Conservation (phyloP, 2,329 filamentous ascomycete species). For the Aspergillus terreus region DNA sequence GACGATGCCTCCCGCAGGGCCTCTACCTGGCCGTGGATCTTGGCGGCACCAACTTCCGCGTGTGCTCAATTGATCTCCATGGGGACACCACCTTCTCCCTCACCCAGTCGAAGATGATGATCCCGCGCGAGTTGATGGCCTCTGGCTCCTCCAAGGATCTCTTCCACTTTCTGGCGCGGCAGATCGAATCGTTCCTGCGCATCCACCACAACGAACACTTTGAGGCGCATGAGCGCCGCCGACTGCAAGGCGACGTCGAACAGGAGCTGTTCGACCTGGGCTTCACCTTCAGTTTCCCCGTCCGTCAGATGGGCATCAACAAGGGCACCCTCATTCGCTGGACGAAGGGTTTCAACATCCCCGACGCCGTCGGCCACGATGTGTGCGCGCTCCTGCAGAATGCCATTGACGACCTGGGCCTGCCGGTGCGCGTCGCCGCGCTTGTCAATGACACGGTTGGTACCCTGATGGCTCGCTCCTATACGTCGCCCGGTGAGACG, state of each 20-base stretch:
- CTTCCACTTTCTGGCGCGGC: conserved; percentile 87
- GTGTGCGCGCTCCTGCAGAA: conserved; percentile 85
- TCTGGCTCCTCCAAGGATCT: conserved; percentile 82
- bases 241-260: conserved; percentile 60
- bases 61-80: conserved; percentile 90
- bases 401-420: conserved; percentile 79
- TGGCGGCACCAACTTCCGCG: conserved; percentile 97
- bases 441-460: conserved; percentile 97
- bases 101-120: conserved; percentile 86
- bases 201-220: conserved; percentile 88
- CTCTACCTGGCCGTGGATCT: conserved; percentile 95
- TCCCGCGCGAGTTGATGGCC: conserved; percentile 85
- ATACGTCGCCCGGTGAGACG: conserved; percentile 83
- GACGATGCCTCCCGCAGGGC: conserved; percentile 55
- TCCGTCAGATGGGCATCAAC: conserved; percentile 91
- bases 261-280: conserved; percentile 86
- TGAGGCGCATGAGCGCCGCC: conserved; percentile 62
- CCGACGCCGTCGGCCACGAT: conserved; percentile 90
- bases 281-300: conserved; percentile 99
- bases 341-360: conserved; percentile 98
- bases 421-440: conserved; percentile 92
- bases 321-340: conserved; percentile 90
- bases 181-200: conserved; percentile 84
- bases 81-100: conserved; percentile 94
- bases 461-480: conserved; percentile 95